A percentile compares a stretch with the other conserved stretches of the same genome.
phyloP scores from a whole-genome alignment of 106 monocot species.

The Chionographis japonica region DNA sequence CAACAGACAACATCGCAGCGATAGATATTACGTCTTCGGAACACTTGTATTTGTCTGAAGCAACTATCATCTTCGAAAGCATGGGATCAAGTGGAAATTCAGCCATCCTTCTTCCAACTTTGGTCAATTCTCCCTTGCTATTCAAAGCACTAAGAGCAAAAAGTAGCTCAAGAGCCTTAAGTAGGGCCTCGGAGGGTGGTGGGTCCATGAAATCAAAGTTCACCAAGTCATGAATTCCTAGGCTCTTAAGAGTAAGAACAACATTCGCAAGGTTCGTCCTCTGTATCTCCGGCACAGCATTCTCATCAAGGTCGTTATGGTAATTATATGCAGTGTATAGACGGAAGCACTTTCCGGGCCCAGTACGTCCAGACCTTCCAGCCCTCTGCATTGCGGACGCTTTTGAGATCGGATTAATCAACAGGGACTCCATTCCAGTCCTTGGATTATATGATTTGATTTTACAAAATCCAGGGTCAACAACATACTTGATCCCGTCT shows the following conservation, averaged over 20 bases:
- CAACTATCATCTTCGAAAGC: slow-evolving; percentile 97
- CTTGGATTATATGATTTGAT: slow-evolving; percentile 88
- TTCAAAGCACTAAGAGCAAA: slow-evolving; percentile 88
- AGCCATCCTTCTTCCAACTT: slow-evolving; percentile 88
- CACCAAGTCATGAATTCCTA: slow-evolving; percentile 82
- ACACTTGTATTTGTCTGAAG: slow-evolving; percentile 87
- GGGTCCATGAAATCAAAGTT: slow-evolving; percentile 98
- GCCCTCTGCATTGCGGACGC: slow-evolving; percentile 96
- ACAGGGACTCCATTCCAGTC: slow-evolving; percentile 88
- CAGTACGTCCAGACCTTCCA: slow-evolving; percentile 93
- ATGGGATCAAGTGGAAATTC: slow-evolving; percentile 96
- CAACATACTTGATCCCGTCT: slow-evolving; percentile 90
- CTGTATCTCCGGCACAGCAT: slow-evolving; percentile 88
- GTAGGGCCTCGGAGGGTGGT: slow-evolving; percentile 83
- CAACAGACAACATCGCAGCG: slow-evolving; percentile 79
- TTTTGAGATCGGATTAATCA: slow-evolving; percentile 80
- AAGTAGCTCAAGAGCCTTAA: slow-evolving; percentile 78
- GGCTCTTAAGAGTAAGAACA: slow-evolving; percentile 84
- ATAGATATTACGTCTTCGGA: slow-evolving; percentile 75
- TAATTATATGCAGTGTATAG: slow-evolving; percentile 91
- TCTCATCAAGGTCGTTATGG: slow-evolving; percentile 83
- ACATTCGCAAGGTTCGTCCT: slow-evolving; percentile 91
- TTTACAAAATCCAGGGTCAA: slow-evolving; percentile 93
- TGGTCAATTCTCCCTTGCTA: slow-evolving; percentile 77
- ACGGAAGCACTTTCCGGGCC: slow-evolving; percentile 89